Conservation (phyloP, 2,329 filamentous ascomycete genomes). For the Hymenoscyphus repandus region DNA sequence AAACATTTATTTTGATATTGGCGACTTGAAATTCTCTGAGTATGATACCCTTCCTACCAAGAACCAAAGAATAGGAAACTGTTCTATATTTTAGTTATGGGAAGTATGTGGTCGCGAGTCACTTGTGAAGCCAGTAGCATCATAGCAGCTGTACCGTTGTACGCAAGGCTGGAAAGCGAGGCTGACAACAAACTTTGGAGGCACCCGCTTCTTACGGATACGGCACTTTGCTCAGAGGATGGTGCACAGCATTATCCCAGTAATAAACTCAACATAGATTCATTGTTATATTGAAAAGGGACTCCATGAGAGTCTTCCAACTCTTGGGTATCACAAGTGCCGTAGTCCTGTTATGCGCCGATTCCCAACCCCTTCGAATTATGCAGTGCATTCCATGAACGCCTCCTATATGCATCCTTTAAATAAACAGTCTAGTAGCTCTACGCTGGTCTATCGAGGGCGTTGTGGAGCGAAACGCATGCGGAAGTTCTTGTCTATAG, state of each 20-base stretch:
- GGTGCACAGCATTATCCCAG: neutral
- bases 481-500: conserved; percentile 34
- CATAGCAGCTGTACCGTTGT: neutral
- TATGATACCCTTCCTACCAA: neutral
- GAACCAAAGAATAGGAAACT: neutral
- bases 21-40: neutral
- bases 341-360: neutral
- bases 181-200: neutral
- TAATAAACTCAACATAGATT: neutral
- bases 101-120: no score
- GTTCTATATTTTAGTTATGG: no score
- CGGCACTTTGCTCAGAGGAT: no score
- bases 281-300: neutral
- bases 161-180: neutral
- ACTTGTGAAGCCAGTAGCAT: neutral
- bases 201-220: no score
- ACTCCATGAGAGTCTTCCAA: neutral
- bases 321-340: neutral
- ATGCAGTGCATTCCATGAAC: neutral
- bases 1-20: neutral
- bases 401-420: conserved; percentile 3
- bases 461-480: conserved; percentile 33
- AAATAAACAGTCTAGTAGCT: neutral
- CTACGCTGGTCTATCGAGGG: conserved; percentile 21
- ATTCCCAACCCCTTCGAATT: neutral